Evolutionary conservation across 495 filamentous ascomycete species (phyloP).

Genomic region (Aspergillus bertholletiae): DNA sequence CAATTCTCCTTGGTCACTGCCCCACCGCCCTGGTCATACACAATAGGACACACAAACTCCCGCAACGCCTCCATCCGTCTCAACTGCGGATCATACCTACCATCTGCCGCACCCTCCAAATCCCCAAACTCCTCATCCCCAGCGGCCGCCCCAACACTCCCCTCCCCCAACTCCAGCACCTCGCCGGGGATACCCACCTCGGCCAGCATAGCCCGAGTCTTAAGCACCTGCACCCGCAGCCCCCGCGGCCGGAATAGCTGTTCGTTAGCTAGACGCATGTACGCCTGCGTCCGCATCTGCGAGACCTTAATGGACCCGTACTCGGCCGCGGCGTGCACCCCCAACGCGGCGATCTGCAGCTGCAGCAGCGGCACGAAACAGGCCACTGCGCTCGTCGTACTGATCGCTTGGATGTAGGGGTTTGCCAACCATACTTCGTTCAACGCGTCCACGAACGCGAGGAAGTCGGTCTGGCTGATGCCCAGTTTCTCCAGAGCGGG

Average conservation of each 20-base stretch:
- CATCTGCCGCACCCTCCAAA: neutral
- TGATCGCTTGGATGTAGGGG: conserved; percentile 17
- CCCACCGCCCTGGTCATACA: conserved; percentile 7
- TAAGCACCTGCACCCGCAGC: conserved; percentile 18
- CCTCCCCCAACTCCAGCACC: conserved; percentile 3
- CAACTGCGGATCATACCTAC: conserved; percentile 11
- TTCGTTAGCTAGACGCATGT: conserved; percentile 18
- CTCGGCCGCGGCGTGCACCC: conserved; percentile 17
- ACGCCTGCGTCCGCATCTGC: conserved; percentile 18
- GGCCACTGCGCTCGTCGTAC: conserved; percentile 6
- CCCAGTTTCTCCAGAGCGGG: conserved; percentile 8
- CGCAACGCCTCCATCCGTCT: conserved; percentile 15
- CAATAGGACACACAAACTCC: conserved; percentile 10
- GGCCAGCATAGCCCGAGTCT: conserved; percentile 20
- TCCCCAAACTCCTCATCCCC: neutral
- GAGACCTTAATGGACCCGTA: conserved; percentile 12
- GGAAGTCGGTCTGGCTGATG: conserved; percentile 10
- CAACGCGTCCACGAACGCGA: conserved; percentile 22
- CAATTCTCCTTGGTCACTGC: conserved; percentile 10
- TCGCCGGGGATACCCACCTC: conserved; percentile 11
- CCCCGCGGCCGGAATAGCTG: conserved; percentile 17
- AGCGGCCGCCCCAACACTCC: neutral
- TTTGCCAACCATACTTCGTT: conserved; percentile 24
- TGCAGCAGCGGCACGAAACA: conserved; percentile 13
- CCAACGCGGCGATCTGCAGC: conserved; percentile 13